These are phyloP conservation scores for Cutaneotrichosporon sp. DNA, from an alignment of 1,284 basidiomycete species.

Conservation along the genomic window DNA sequence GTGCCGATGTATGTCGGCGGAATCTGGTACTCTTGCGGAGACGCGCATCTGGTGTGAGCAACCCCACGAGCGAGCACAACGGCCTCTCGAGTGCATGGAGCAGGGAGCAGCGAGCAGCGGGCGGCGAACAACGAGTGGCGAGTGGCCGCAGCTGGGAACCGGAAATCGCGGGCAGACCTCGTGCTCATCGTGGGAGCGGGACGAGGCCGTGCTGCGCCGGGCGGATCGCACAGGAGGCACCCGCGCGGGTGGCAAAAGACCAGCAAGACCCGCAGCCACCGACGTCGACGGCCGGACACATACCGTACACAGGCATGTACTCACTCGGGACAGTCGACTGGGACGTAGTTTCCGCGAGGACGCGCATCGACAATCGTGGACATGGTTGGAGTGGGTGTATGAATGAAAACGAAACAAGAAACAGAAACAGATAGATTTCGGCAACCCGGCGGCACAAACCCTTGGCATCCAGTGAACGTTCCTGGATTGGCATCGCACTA, in stretches of 20 bases:
- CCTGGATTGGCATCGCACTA: not conserved
- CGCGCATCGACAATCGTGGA: constrained; percentile 52
- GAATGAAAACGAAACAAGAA: not conserved
- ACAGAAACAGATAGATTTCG: not conserved
- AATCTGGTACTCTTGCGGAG: constrained; percentile 69
- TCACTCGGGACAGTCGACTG: constrained; percentile 51
- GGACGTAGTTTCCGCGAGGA: constrained; percentile 44
- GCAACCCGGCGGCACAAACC: too few species aligned
- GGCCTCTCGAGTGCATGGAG: not conserved
- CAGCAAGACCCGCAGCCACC: not conserved
- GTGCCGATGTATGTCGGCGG: constrained; percentile 65
- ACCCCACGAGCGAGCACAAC: not conserved
- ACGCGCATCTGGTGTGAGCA: constrained; percentile 56
- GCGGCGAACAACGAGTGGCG: too few species aligned
- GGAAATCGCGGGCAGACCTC: too few species aligned
- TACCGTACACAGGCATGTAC: constrained; percentile 13
- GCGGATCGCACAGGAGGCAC: not conserved
- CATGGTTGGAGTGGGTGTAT: constrained; percentile 29
- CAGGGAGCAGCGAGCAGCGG: not conserved
- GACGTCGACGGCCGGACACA: not conserved
- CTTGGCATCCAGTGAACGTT: too few species aligned
- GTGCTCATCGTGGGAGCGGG: too few species aligned
- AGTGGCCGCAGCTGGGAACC: not conserved
- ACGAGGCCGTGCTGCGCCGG: too few species aligned
- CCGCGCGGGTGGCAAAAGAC: not conserved